A percentile compares a stretch with the other conserved stretches of the same genome.
phyloP scores from a whole-genome alignment of 352 stramenopile species.

The Phytophthora sojae region DNA sequence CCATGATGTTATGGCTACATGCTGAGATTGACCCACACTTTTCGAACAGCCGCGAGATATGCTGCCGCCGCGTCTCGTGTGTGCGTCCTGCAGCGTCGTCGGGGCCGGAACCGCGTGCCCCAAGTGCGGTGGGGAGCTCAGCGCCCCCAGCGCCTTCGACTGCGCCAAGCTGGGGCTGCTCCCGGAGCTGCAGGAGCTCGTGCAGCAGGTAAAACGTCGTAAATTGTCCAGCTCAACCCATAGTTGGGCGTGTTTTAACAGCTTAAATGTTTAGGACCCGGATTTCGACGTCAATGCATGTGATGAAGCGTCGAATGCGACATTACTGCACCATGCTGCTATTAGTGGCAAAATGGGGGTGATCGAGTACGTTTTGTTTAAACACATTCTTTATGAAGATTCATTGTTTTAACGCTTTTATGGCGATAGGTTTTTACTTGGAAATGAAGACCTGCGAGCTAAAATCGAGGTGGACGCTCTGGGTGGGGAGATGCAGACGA shows the following conservation, averaged over 20 bases:
- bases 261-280: slow-evolving; percentile 38
- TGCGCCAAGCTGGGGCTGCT: slow-evolving; percentile 71
- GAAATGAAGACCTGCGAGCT: slow-evolving; percentile 39
- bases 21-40: neutral
- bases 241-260: slow-evolving; percentile 7
- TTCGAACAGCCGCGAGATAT: slow-evolving; percentile 3
- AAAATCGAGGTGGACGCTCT: slow-evolving; percentile 58
- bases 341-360: slow-evolving; percentile 85
- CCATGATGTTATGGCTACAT: too few relatives aligned
- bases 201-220: slow-evolving; percentile 43
- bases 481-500: slow-evolving; percentile 67
- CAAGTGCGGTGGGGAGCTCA: slow-evolving; percentile 50
- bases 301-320: slow-evolving; percentile 63
- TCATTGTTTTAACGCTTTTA: neutral
- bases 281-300: slow-evolving; percentile 67
- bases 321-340: slow-evolving; percentile 78
- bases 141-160: slow-evolving; percentile 58
- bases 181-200: slow-evolving; percentile 63
- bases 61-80: slow-evolving; percentile 42
- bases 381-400: neutral
- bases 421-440: slow-evolving; percentile 56
- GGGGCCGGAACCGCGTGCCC: slow-evolving; percentile 32
- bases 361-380: slow-evolving; percentile 53
- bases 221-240: neutral
- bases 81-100: slow-evolving; percentile 38